Conservation (phyloP, 139 green algal species). For the Eudorina sp. region DNA sequence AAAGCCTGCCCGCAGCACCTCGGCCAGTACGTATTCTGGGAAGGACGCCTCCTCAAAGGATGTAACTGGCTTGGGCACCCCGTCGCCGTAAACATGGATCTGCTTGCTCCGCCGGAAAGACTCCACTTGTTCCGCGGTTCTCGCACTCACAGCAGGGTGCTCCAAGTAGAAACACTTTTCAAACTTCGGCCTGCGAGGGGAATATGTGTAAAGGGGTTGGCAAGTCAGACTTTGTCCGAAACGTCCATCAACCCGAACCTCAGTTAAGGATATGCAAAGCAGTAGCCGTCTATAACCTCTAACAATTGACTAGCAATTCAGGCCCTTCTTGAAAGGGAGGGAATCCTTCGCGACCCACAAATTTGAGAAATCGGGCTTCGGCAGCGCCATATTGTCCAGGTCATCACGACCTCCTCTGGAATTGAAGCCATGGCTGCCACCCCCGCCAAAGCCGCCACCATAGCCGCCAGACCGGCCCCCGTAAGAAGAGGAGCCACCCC, state of each 20-base stretch:
- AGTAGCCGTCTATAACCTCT: not conserved
- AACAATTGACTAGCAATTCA: no score
- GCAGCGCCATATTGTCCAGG: constrained; percentile 82
- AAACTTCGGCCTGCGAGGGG: constrained; percentile 27
- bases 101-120: constrained; percentile 84
- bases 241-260: not conserved
- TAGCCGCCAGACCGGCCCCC: constrained; percentile 44
- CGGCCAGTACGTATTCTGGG: constrained; percentile 86
- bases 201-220: not conserved
- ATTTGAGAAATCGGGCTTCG: constrained; percentile 43
- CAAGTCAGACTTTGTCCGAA: not conserved
- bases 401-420: constrained; percentile 63
- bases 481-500: constrained; percentile 18
- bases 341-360: not conserved
- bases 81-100: constrained; percentile 76
- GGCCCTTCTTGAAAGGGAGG: not conserved
- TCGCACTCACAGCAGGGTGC: constrained; percentile 83
- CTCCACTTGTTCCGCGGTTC: constrained; percentile 79
- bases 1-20: constrained; percentile 84
- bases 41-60: constrained; percentile 89
- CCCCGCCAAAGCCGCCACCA: constrained; percentile 46
- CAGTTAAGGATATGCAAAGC: not conserved
- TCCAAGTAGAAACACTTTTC: constrained; percentile 67
- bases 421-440: constrained; percentile 52
- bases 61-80: constrained; percentile 81